Conservation (phyloP, 345 rosid species). For the Aethionema arabicum region DNA sequence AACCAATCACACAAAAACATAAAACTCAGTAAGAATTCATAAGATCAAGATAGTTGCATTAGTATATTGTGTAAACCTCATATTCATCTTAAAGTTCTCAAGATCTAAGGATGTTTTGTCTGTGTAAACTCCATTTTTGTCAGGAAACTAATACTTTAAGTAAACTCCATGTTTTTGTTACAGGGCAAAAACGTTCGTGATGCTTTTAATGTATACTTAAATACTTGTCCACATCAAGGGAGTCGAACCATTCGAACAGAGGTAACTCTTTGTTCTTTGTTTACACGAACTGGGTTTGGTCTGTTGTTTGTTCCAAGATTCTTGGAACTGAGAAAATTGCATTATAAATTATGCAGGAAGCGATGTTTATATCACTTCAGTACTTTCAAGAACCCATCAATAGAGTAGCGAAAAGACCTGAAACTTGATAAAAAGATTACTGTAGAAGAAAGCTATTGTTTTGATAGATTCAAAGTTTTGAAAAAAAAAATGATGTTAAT, state of each 20-base stretch:
- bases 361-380: constrained; percentile 81
- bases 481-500: constrained; percentile 4
- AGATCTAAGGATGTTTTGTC: not conserved
- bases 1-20: not conserved
- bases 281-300: constrained; percentile 1
- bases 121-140: not conserved
- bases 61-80: not conserved
- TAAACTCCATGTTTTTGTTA: constrained; percentile 4
- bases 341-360: constrained; percentile 54
- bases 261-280: constrained; percentile 37
- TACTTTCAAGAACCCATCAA: constrained; percentile 79
- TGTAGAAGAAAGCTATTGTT: constrained; percentile 6
- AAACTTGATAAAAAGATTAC: constrained; percentile 7
- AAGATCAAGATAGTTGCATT: not conserved
- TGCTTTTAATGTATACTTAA: constrained; percentile 67
- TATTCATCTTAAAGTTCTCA: not conserved
- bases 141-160: constrained; percentile 15
- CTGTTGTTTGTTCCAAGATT: not conserved
- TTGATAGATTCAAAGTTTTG: not conserved
- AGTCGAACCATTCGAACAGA: constrained; percentile 90
- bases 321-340: constrained; percentile 10
- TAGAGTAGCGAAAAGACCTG: constrained; percentile 49
- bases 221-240: constrained; percentile 90
- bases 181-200: constrained; percentile 64
- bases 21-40: not conserved